These are phyloP conservation scores for Scedosporium boydii DNA, from an alignment of 2,329 filamentous ascomycete genomes.

Conservation along the genomic window DNA sequence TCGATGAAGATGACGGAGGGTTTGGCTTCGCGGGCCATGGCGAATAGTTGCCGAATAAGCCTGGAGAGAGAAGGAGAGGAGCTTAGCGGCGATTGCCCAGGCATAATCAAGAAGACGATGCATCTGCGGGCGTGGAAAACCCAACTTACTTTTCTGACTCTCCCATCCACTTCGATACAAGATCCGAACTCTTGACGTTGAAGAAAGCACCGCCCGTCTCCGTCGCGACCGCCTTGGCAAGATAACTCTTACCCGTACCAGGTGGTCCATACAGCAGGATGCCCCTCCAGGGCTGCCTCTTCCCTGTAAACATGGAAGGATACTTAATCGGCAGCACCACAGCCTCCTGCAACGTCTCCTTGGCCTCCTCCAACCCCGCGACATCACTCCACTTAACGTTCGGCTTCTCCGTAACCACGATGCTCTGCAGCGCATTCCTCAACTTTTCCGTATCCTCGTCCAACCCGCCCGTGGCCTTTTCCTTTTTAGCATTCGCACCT, in stretches of 20 bases:
- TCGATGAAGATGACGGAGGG: constrained; percentile 98
- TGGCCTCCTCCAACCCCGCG: constrained; percentile 84
- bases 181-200: constrained; percentile 91
- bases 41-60: constrained; percentile 92
- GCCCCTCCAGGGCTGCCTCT: constrained; percentile 96
- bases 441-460: constrained; percentile 96
- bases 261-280: constrained; percentile 94
- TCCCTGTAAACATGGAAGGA: constrained; percentile 89
- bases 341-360: constrained; percentile 95
- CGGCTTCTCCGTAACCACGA: constrained; percentile 89
- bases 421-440: constrained; percentile 78
- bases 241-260: constrained; percentile 93
- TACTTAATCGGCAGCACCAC: constrained; percentile 98
- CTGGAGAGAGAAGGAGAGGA: constrained; percentile 30
- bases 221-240: constrained; percentile 94
- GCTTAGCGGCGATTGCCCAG: neutral
- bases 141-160: constrained; percentile 77
- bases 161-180: constrained; percentile 99
- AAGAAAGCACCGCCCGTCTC: constrained; percentile 99
- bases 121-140: constrained; percentile 7
- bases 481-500: constrained; percentile 54
- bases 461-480: constrained; percentile 54
- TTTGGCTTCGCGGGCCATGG: constrained; percentile 96
- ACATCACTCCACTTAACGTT: constrained; percentile 99
- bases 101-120: constrained; percentile 6